Base-by-base conservation (phyloP, 148 eudicot genomes). In the Arbutus unedo region DNA sequence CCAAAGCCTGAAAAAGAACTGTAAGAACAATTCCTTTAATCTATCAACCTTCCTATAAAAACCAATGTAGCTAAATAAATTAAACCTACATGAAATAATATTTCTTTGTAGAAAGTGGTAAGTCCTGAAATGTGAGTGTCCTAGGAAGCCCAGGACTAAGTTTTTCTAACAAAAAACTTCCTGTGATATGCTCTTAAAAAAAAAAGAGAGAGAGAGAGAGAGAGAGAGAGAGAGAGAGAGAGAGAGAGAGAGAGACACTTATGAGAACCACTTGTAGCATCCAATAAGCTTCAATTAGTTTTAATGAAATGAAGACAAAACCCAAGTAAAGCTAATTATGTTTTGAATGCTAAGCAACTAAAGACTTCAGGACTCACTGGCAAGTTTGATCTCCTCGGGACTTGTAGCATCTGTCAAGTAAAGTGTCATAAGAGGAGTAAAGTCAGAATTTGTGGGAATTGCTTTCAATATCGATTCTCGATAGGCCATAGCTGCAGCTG, bases 381-480 rank as follows among this genome's bases (percentile, higher is more conserved):
- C 99, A 79, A 88, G 91, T 87, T 87, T 93, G 87, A 96, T 94
- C 90, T 96, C 98, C 76, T 85, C 85, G 68, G 96, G 94, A 78
- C 89, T 91, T 15, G 95, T 94, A 44, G 81, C 88, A 87, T 96
- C 98, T 55, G 99, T 96, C 89, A 96, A 82, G 87, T 96, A 96
- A 51, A 96, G 95, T n/a, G 99, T 94, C 99, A 96, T 96, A 71
- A 96, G 92, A 55, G 99, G 99, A 85, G 87, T 89, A 85, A 96
- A 96, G 81, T 87, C 88, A 62, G 83, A 86, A 84, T 88, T 79
- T 44, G 81, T 77, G 73, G 97, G 97, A 87, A 93, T 64, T 7
- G 88, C 92, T 85, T 93, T 94, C 89, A 92, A 75, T 50, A 94
- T 94, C 23, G 95, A 90, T 44, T 93, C 93, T 54, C 88, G 89